Conservation (phyloP, 805 yeast species). For the Schwanniomyces pseudopolymorphus region DNA sequence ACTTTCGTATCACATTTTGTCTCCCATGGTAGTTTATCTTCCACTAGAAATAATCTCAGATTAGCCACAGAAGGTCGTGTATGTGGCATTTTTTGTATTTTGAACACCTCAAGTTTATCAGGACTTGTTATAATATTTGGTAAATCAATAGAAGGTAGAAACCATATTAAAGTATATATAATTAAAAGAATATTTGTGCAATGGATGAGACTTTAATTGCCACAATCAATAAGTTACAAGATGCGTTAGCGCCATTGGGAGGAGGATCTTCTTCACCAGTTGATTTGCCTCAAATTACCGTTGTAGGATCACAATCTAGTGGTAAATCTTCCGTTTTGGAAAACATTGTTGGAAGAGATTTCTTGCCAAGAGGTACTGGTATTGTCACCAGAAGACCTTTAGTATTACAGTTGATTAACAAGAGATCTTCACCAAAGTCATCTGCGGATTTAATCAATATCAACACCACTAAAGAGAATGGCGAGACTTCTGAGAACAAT, state of each 20-base stretch:
- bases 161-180: neutral
- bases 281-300: slow-evolving; percentile 93
- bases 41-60: too few relatives aligned
- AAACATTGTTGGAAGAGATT: slow-evolving; percentile 88
- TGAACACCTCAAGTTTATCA: slow-evolving; percentile 3
- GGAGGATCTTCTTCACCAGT: slow-evolving; percentile 87
- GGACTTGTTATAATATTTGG: neutral
- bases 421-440: slow-evolving; percentile 39
- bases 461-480: slow-evolving; percentile 41
- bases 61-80: neutral
- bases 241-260: slow-evolving; percentile 95
- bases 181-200: slow-evolving; percentile 1
- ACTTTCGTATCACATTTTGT: too few relatives aligned
- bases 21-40: too few relatives aligned
- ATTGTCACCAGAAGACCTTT: slow-evolving; percentile 89
- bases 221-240: slow-evolving; percentile 87
- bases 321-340: slow-evolving; percentile 90
- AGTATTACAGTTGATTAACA: slow-evolving; percentile 76
- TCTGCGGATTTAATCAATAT: slow-evolving; percentile 42
- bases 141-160: neutral
- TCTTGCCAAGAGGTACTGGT: slow-evolving; percentile 90
- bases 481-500: slow-evolving; percentile 64
- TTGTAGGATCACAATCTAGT: slow-evolving; percentile 87
- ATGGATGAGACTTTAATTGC: slow-evolving; percentile 82
- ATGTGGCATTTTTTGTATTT: neutral